phyloP scores from a whole-genome alignment of 306 rosid genomes.

The Dryas octopetala region DNA sequence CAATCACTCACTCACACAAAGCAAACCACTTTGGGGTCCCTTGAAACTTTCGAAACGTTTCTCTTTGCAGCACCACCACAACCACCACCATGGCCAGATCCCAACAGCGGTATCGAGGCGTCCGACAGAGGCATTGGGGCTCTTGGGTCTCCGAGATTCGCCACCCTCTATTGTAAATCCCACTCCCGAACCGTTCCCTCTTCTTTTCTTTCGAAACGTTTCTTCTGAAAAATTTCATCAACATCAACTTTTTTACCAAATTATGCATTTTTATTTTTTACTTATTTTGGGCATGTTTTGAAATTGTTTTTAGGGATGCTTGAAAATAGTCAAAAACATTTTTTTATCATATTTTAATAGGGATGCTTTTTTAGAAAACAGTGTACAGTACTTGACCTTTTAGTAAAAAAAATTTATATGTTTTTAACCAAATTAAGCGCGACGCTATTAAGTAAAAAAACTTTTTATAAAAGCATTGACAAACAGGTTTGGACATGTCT shows the following conservation, averaged over 20 bases:
- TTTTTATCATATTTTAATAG: too few relatives aligned
- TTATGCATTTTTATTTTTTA: not conserved
- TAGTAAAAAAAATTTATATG: too few relatives aligned
- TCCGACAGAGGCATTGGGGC: slow-evolving; percentile 82
- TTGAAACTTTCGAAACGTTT: slow-evolving; percentile 4
- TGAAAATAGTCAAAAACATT: too few relatives aligned
- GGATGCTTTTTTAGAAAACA: too few relatives aligned
- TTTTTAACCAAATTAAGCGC: too few relatives aligned
- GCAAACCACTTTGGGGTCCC: not conserved
- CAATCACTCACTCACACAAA: not conserved
- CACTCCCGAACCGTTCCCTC: not conserved
- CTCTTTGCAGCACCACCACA: not conserved
- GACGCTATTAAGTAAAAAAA: too few relatives aligned
- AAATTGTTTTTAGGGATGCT: too few relatives aligned
- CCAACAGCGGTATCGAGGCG: slow-evolving; percentile 73
- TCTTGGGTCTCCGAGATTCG: slow-evolving; percentile 93
- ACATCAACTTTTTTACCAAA: not conserved
- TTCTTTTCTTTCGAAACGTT: not conserved
- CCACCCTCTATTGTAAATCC: slow-evolving; percentile 36
- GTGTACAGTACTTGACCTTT: too few relatives aligned
- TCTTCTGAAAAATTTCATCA: not conserved
- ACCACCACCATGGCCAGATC: slow-evolving; percentile 55
- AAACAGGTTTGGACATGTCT: too few relatives aligned
- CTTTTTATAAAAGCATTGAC: too few relatives aligned
- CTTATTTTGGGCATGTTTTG: too few relatives aligned